Evolutionary conservation across 805 yeast species (phyloP), one percentile per base, ranked within the genome.

Genomic region (Wickerhamiella occidentalis): DNA sequence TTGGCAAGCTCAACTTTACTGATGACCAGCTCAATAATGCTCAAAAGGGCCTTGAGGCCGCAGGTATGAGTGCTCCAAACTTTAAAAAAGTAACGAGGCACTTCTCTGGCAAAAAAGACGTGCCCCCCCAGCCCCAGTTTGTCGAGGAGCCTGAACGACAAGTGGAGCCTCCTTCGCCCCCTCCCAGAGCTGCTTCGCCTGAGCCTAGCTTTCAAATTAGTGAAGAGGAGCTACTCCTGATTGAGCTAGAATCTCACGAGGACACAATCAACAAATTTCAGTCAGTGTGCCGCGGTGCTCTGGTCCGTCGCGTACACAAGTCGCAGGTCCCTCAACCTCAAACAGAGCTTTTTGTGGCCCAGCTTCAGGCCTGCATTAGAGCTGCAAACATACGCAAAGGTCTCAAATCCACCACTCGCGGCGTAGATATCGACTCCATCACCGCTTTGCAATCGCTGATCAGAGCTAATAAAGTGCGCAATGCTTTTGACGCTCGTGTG

Each of bases 51-150:
- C 65, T 86, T 51, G 81, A 80, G 25, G 70, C 80, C 48, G 70
- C 74, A 33, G 87, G 87, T 0, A 64, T 79, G 19, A 77, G 78
- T 38, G 68, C 88, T 56, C 95, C 95, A 11, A 85, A 87, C 58
- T 90, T 88, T 61, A 76, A 74, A 30, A 70, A 74, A 6, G 68
- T 78, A 66, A 71, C 67, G 49, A 63, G 65, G 29, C 71, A 72
- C 38, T 65, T 72, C 29, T 45, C 48, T 1, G 43, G 66, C 61
- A n/a, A 61, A 63, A 56, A 54, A 22, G 44, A 51, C 4, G 25
- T 26, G 21, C 33, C 30, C 7, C 29, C 25, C 50, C 47, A 15
- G 38, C 52, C 44, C 13, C 18, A 11, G n/a, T 33, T 21, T 21
- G 19, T 30, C 15, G 46, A 42, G 17, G 38, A 29, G 46, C 36